These are phyloP conservation scores for Neopestalotiopsis sp. DNA, from an alignment of 2,329 filamentous ascomycete genomes.

Conservation along the genomic window DNA sequence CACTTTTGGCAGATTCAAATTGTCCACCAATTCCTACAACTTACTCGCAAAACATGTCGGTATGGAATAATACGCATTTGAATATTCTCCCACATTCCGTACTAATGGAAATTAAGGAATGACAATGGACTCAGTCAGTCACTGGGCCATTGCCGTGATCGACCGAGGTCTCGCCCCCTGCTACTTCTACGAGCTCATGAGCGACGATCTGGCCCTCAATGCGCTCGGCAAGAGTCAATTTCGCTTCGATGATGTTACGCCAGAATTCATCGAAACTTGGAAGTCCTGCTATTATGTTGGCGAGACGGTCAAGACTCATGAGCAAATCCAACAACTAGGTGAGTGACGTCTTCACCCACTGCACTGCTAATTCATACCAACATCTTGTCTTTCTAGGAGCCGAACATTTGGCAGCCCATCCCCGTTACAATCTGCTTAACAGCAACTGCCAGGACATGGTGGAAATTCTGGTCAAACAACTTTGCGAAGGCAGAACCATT, in stretches of 20 bases:
- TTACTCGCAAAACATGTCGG: slow-evolving; percentile 33
- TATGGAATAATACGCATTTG: no score
- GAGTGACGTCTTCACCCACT: slow-evolving; percentile 11
- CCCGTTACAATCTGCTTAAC: slow-evolving; percentile 35
- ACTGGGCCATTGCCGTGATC: slow-evolving; percentile 35
- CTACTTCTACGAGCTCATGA: slow-evolving; percentile 37
- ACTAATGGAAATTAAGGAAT: no score
- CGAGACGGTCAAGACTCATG: slow-evolving; percentile 36
- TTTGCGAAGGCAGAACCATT: slow-evolving; percentile 37
- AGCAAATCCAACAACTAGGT: slow-evolving; percentile 35
- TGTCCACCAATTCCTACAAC: slow-evolving; percentile 31
- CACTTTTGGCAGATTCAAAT: slow-evolving; percentile 33
- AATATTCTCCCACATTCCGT: no score
- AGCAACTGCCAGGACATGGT: slow-evolving; percentile 39
- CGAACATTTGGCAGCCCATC: slow-evolving; percentile 33
- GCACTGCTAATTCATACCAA: neutral
- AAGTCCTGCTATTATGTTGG: slow-evolving; percentile 37
- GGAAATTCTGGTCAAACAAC: slow-evolving; percentile 34
- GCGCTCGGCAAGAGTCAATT: slow-evolving; percentile 34
- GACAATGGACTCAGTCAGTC: no score
- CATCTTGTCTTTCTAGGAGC: slow-evolving; percentile 23
- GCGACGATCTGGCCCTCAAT: slow-evolving; percentile 33
- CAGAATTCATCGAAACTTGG: slow-evolving; percentile 34
- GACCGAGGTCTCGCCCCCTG: slow-evolving; percentile 30
- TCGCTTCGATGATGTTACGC: slow-evolving; percentile 34